These are phyloP conservation scores for Pythium myriotylum DNA, from an alignment of 352 stramenopile species.

Conservation along the genomic window DNA sequence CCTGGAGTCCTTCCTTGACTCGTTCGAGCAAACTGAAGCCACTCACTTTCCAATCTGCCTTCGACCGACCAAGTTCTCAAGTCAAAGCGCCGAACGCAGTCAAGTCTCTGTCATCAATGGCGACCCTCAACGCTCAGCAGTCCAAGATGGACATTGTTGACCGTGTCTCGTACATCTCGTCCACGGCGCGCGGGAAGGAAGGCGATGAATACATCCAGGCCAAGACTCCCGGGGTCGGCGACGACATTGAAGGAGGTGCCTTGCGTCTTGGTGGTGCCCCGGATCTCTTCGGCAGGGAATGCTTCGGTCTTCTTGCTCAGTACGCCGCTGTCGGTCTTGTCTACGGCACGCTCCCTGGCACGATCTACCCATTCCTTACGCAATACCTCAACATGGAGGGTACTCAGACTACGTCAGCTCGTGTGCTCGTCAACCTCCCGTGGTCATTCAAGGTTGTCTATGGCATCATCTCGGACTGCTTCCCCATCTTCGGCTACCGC, in stretches of 20 bases:
- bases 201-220: constrained; percentile 22
- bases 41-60: constrained; percentile 7
- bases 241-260: constrained; percentile 29
- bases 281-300: constrained; percentile 27
- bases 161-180: constrained; percentile 29
- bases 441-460: constrained; percentile 44
- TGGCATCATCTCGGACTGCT: constrained; percentile 31
- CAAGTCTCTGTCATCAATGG: not conserved
- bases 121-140: not conserved
- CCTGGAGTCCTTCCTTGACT: too few species aligned
- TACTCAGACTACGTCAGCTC: constrained; percentile 25
- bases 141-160: constrained; percentile 23
- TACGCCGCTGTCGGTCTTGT: constrained; percentile 22
- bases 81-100: not conserved
- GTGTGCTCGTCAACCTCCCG: constrained; percentile 24
- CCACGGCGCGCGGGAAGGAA: constrained; percentile 13
- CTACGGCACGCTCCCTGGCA: constrained; percentile 28
- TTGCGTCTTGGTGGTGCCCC: constrained; percentile 26
- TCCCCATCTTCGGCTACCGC: constrained; percentile 37
- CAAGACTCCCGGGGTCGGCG: constrained; percentile 19
- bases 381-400: constrained; percentile 39
- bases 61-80: not conserved
- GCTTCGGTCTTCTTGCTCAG: constrained; percentile 26
- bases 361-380: constrained; percentile 32
- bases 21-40: too few species aligned